These are phyloP conservation scores for Podospora australis DNA, from an alignment of 495 filamentous ascomycete species.

Conservation along the genomic window DNA sequence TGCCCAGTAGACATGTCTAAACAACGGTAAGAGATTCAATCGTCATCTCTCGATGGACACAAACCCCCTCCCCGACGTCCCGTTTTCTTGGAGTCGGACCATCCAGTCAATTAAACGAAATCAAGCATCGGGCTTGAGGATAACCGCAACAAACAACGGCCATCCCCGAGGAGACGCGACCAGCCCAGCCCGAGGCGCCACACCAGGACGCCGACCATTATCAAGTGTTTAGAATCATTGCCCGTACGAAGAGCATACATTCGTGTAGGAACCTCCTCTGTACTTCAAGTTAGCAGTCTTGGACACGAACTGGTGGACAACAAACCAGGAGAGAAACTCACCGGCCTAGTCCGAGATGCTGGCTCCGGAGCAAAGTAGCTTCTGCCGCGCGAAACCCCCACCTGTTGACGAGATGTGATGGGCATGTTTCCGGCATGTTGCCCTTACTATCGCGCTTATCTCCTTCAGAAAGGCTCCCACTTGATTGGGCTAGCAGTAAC, in stretches of 20 bases:
- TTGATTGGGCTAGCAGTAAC: neutral
- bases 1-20: slow-evolving; percentile 2
- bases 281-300: neutral
- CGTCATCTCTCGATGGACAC: slow-evolving; percentile 11
- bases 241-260: too few species aligned
- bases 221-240: slow-evolving; percentile 8
- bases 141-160: slow-evolving; percentile 33
- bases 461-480: slow-evolving; percentile 48
- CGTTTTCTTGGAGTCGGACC: slow-evolving; percentile 6
- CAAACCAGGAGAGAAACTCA: slow-evolving; percentile 2
- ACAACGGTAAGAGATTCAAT: slow-evolving; percentile 6
- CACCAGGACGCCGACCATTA: neutral
- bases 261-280: slow-evolving; percentile 38
- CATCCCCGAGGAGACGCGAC: slow-evolving; percentile 40
- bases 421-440: slow-evolving; percentile 28
- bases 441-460: slow-evolving; percentile 52
- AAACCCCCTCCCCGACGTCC: slow-evolving; percentile 14
- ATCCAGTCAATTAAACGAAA: neutral
- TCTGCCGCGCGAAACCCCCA: slow-evolving; percentile 24
- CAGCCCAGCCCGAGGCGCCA: slow-evolving; percentile 31
- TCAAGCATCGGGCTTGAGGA: slow-evolving; percentile 27
- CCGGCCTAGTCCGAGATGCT: slow-evolving; percentile 48
- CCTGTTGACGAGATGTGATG: slow-evolving; percentile 10
- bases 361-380: slow-evolving; percentile 49
- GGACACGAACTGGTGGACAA: neutral